phyloP scores from a whole-genome alignment of 371 early-diverging fungal species.

The Lichtheimia corymbifera region DNA sequence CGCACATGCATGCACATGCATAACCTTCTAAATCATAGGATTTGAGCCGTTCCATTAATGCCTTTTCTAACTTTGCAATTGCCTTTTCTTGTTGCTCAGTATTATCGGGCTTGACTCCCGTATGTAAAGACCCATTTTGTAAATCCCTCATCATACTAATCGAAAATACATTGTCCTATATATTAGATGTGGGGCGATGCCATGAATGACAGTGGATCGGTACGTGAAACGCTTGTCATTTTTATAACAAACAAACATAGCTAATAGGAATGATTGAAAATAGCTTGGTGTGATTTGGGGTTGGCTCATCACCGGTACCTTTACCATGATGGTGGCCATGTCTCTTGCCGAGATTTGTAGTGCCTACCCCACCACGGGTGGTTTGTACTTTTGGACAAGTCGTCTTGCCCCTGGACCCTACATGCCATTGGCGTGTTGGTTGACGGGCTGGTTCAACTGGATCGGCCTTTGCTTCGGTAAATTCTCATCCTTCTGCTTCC shows the following conservation, averaged over 20 bases:
- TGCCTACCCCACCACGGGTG: conserved; percentile 74
- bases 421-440: conserved; percentile 65
- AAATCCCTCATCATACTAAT: background rate
- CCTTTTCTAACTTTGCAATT: conserved; percentile 65
- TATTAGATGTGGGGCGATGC: conserved; percentile 59
- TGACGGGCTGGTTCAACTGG: conserved; percentile 68
- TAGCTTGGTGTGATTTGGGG: conserved; percentile 71
- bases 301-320: conserved; percentile 61
- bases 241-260: too few relatives aligned
- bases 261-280: too few relatives aligned
- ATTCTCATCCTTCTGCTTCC: background rate
- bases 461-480: conserved; percentile 41
- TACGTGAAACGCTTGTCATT: too few relatives aligned
- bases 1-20: background rate
- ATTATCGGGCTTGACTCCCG: conserved; percentile 61
- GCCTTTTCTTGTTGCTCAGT: conserved; percentile 66
- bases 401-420: conserved; percentile 54
- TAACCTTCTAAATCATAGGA: conserved; percentile 36
- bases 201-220: conserved; percentile 56
- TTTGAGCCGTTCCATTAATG: conserved; percentile 65
- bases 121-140: conserved; percentile 12
- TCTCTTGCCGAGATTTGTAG: conserved; percentile 77
- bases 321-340: conserved; percentile 64
- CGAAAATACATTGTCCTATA: background rate
- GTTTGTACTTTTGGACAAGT: conserved; percentile 70